Conservation (phyloP, 2,329 filamentous ascomycete species). For the Cytospora leucostoma region DNA sequence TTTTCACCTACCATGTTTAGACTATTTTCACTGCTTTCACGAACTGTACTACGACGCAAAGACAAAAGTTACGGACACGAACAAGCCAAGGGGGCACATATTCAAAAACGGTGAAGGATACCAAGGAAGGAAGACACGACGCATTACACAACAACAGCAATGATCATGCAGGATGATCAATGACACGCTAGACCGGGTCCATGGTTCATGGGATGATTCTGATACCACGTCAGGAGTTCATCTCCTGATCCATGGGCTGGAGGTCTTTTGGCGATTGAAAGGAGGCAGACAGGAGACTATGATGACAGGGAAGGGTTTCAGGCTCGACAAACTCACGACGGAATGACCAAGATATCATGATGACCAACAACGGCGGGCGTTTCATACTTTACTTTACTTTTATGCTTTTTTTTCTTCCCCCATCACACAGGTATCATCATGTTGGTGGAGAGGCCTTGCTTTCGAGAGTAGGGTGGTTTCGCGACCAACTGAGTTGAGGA, state of each 20-base stretch:
- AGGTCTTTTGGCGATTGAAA: constrained; percentile 5
- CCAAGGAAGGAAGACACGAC: background rate
- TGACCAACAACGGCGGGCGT: constrained; percentile 26
- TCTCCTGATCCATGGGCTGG: constrained; percentile 17
- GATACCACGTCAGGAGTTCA: constrained; percentile 15
- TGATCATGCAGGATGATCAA: constrained; percentile 15
- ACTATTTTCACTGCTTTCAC: constrained; percentile 26
- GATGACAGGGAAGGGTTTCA: constrained; percentile 18
- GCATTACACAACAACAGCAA: background rate
- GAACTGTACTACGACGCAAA: constrained; percentile 28
- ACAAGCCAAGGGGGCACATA: constrained; percentile 18
- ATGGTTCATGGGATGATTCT: constrained; percentile 12
- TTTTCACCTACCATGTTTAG: constrained; percentile 20
- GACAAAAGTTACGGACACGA: constrained; percentile 26
- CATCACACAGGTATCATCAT: constrained; percentile 3
- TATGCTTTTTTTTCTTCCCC: background rate
- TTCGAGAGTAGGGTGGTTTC: background rate
- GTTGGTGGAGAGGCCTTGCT: constrained; percentile 1
- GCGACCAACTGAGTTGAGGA: background rate
- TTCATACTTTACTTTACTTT: constrained; percentile 10
- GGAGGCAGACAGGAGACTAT: constrained; percentile 5
- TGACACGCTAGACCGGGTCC: constrained; percentile 8
- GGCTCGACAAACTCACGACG: constrained; percentile 25
- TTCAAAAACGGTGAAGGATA: constrained; percentile 16
- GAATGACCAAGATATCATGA: constrained; percentile 28